These are phyloP conservation scores for Ophiocordyceps sinensis DNA, from an alignment of 2,329 filamentous ascomycete genomes.

Conservation along the genomic window DNA sequence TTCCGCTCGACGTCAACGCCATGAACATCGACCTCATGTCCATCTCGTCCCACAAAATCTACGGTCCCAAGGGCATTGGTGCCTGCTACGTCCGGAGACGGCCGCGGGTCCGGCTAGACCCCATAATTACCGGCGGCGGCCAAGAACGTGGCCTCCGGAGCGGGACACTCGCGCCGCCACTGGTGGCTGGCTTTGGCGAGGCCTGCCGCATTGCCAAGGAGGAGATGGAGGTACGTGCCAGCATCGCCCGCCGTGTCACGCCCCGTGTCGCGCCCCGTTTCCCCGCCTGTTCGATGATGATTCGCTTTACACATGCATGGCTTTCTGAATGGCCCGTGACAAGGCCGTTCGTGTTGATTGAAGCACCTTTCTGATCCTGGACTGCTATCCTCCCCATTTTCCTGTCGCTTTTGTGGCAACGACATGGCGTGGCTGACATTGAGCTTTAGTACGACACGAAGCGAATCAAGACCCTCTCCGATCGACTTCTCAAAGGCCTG, in stretches of 20 bases:
- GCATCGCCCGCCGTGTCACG: too few species aligned
- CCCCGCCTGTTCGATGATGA: slow-evolving; percentile 47
- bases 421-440: slow-evolving; percentile 8
- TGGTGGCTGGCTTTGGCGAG: slow-evolving; percentile 89
- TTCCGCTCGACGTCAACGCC: slow-evolving; percentile 88
- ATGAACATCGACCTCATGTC: slow-evolving; percentile 99
- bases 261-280: slow-evolving; percentile 1
- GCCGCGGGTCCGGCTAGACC: slow-evolving; percentile 85
- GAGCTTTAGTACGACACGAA: slow-evolving; percentile 75
- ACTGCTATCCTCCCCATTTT: background rate
- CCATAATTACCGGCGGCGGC: slow-evolving; percentile 89
- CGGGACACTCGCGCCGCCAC: slow-evolving; percentile 78
- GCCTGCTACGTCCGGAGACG: slow-evolving; percentile 91
- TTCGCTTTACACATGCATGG: slow-evolving; percentile 74
- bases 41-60: slow-evolving; percentile 97
- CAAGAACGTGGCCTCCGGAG: slow-evolving; percentile 92
- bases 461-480: slow-evolving; percentile 69
- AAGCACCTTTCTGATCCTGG: slow-evolving; percentile 51
- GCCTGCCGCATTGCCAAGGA: slow-evolving; percentile 83
- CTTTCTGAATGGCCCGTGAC: slow-evolving; percentile 67
- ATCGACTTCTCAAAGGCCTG: slow-evolving; percentile 69
- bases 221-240: slow-evolving; percentile 68
- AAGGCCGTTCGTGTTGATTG: slow-evolving; percentile 42
- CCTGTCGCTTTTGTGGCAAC: background rate
- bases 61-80: slow-evolving; percentile 92